These are phyloP conservation scores for Paecilomyces formosus DNA, from an alignment of 2,329 filamentous ascomycete genomes.

Conservation along the genomic window DNA sequence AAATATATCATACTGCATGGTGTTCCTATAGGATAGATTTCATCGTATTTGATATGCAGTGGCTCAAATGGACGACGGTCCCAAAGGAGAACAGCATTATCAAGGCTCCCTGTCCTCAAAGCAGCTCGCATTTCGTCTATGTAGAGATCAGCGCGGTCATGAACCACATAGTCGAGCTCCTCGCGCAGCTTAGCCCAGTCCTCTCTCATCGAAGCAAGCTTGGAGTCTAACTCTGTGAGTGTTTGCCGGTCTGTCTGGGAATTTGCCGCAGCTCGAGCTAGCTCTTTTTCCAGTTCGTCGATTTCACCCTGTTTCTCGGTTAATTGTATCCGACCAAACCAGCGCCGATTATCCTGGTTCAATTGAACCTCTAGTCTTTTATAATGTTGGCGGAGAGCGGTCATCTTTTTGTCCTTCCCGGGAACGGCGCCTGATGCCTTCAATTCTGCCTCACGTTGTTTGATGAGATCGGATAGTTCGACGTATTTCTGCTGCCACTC, in stretches of 20 bases:
- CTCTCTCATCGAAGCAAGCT: conserved; percentile 8
- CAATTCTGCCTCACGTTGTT: neutral
- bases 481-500: conserved; percentile 24
- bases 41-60: conserved; percentile 48
- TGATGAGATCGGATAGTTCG: conserved; percentile 8
- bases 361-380: conserved; percentile 10
- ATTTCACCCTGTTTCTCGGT: conserved; percentile 14
- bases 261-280: conserved; percentile 20
- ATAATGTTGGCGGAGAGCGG: conserved; percentile 3
- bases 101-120: conserved; percentile 24
- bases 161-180: neutral
- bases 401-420: conserved; percentile 15
- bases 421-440: conserved; percentile 2
- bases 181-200: conserved; percentile 3
- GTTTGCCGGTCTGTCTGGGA: conserved; percentile 9
- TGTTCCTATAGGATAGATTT: conserved; percentile 57
- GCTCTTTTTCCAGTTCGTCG: conserved; percentile 16
- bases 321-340: conserved; percentile 9
- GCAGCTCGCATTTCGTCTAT: conserved; percentile 49
- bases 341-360: conserved; percentile 18
- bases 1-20: conserved; percentile 28
- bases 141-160: conserved; percentile 20
- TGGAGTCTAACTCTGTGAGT: conserved; percentile 15
- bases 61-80: conserved; percentile 67
- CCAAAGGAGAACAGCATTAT: conserved; percentile 53